Base-by-base conservation (phyloP, 257 asterid species). In the Scutellaria barbata region DNA sequence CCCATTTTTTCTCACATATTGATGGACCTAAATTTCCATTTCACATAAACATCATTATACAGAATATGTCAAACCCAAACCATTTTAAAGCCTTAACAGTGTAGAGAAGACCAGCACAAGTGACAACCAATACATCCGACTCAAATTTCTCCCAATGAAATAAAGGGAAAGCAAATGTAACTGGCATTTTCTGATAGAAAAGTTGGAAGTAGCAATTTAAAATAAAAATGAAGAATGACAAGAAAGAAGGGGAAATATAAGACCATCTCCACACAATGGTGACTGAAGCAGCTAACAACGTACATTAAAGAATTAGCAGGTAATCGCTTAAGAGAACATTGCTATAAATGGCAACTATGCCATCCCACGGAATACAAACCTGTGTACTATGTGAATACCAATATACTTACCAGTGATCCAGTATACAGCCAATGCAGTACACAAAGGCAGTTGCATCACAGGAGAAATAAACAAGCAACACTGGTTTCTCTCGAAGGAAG, bases 1-100 rank as follows among this genome's bases (percentile, higher is more conserved):
- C 80, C 71, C 73, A 72, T 81, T 76, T 79, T 69, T 65, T 69
- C 79, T 83, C 89, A 73, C 72, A 81, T 72, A 75, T 71, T 45
- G 66, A 57, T 68, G 76, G 69, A 51, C 78, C 98, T 85, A 73
- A 56, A 74, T 39, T 47, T 51, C 61, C 63, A 62, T 75, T 74
- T 43, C 20, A 11, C 70, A 59, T 30, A 35, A 59, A 62, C 75
- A 30, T 71, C 30, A 72, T 58, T 30, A 66, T 48, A 74, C 47
- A 64, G 40, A 74, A 71, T 35, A 67, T 14, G 59, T 47, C 30
- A 52, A 60, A 40, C 62, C 20, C 43, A 2, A 20, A 18, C n/a
- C 30, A 8, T 30, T 60, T 71, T 53, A 4, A 47, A 74, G 25
- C 30, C 53, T 5, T 37, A 10, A 52, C 52, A 53, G 8, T 18